A percentile compares a stretch with the other conserved stretches of the same genome.
These are phyloP conservation scores for Saccharomyces hybrid DNA, from an alignment of 1,139 yeast genomes.

Conservation along the genomic window DNA sequence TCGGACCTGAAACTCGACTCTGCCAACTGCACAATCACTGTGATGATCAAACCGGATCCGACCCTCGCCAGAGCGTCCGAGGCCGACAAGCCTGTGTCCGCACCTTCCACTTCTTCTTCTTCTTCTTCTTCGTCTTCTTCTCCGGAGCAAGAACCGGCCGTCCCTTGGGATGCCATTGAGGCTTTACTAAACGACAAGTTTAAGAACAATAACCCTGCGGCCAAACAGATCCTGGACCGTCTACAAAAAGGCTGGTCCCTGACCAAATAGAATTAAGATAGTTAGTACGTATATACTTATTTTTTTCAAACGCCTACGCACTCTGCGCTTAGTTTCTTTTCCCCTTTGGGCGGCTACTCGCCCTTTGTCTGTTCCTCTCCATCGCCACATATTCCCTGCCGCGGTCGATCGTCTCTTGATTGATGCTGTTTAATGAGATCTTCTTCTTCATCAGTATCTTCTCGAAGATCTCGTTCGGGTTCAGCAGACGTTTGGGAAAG, in stretches of 20 bases:
- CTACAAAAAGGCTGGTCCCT: conserved; percentile 39
- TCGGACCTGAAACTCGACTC: conserved; percentile 20
- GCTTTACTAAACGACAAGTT: conserved; percentile 21
- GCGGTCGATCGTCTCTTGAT: conserved; percentile 72
- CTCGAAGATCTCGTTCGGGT: conserved; percentile 65
- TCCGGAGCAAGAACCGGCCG: background rate
- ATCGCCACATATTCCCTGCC: conserved; percentile 70
- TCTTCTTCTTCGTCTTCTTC: too few species aligned
- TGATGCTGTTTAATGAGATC: conserved; percentile 65
- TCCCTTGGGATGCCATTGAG: conserved; percentile 36
- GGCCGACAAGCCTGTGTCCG: background rate
- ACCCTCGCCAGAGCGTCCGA: conserved; percentile 6
- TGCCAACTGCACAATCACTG: conserved; percentile 34
- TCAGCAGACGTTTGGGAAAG: conserved; percentile 63
- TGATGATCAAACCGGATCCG: conserved; percentile 25
- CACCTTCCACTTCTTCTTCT: background rate
- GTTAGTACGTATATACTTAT: conserved; percentile 1
- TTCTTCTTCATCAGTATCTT: conserved; percentile 63
- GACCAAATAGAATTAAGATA: conserved; percentile 17
- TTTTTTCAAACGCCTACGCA: background rate
- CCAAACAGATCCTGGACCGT: conserved; percentile 28
- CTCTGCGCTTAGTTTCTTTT: conserved; percentile 4
- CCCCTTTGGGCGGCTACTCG: conserved; percentile 12
- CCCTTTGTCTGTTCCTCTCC: conserved; percentile 42
- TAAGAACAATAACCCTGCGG: conserved; percentile 17